Evolutionary conservation across 23 red algal species (phyloP).

Genomic region (Gracilaria caudata): DNA sequence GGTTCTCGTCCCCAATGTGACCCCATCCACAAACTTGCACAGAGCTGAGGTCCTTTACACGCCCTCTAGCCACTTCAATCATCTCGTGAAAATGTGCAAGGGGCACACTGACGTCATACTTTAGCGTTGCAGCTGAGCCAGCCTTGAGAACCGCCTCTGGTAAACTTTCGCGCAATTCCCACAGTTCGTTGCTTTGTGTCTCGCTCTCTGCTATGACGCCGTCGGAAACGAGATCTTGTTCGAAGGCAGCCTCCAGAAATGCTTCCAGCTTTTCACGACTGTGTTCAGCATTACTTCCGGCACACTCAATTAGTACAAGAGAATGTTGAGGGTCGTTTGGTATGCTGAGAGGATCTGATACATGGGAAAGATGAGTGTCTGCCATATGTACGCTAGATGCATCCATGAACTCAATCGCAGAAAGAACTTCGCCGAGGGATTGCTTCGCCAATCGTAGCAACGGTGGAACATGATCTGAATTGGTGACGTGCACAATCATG

Average conservation of each 20-base stretch:
- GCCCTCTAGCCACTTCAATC: conserved; percentile 61
- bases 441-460: conserved; percentile 65
- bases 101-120: conserved; percentile 97
- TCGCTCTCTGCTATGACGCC: conserved; percentile 88
- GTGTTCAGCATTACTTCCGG: conserved; percentile 69
- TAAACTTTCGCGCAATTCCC: conserved; percentile 89
- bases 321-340: conserved; percentile 35
- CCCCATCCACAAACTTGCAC: conserved; percentile 83
- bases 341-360: conserved; percentile 67
- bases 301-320: conserved; percentile 92
- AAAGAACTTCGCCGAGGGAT: conserved; percentile 82
- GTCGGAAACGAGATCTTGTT: conserved; percentile 61
- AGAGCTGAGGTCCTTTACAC: conserved; percentile 37
- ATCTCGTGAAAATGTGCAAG: conserved; percentile 71
- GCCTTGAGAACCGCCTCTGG: conserved; percentile 86
- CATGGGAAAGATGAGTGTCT: conserved; percentile 51
- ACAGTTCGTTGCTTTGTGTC: conserved; percentile 77
- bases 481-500: conserved; percentile 58
- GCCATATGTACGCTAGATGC: conserved; percentile 71
- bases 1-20: conserved; percentile 96
- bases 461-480: conserved; percentile 64
- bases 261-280: conserved; percentile 80
- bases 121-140: conserved; percentile 74
- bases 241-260: conserved; percentile 75
- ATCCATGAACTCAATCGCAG: conserved; percentile 98